phyloP scores from a whole-genome alignment of 2,329 filamentous ascomycete genomes.

The Graphilbum sp. region DNA sequence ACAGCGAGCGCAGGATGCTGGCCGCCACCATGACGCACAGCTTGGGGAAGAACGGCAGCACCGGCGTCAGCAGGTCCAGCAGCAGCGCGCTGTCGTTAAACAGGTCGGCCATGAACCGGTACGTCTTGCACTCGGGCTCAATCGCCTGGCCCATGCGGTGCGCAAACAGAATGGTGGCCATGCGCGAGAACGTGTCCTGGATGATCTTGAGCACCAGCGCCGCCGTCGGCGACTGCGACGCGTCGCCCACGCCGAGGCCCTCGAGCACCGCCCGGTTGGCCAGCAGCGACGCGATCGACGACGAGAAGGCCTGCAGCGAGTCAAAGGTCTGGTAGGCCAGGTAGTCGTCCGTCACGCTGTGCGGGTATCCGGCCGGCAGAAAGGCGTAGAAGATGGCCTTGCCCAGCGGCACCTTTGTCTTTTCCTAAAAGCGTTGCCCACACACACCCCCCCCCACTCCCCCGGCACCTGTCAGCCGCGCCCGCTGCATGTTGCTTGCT shows the following conservation, averaged over 20 bases:
- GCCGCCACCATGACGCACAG: conserved; percentile 31
- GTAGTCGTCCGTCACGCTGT: conserved; percentile 76
- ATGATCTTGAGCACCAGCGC: conserved; percentile 71
- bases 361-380: conserved; percentile 73
- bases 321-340: conserved; percentile 55
- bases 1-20: conserved; percentile 44
- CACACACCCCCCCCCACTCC: too few relatives aligned
- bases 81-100: conserved; percentile 80
- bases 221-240: conserved; percentile 59
- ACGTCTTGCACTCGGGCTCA: conserved; percentile 82
- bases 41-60: conserved; percentile 40
- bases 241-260: conserved; percentile 67
- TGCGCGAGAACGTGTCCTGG: conserved; percentile 63
- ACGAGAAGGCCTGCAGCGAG: conserved; percentile 71
- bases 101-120: conserved; percentile 71
- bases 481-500: too few relatives aligned
- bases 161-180: conserved; percentile 78
- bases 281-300: conserved; percentile 63
- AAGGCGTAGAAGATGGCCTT: conserved; percentile 50
- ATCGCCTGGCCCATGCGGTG: conserved; percentile 67
- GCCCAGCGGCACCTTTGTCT: conserved; percentile 18
- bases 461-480: too few relatives aligned
- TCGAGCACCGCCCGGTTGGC: conserved; percentile 71
- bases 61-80: conserved; percentile 68
- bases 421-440: conserved; percentile 14